phyloP scores from a whole-genome alignment of 768 basidiomycete species.

The Termitomyces sp. region DNA sequence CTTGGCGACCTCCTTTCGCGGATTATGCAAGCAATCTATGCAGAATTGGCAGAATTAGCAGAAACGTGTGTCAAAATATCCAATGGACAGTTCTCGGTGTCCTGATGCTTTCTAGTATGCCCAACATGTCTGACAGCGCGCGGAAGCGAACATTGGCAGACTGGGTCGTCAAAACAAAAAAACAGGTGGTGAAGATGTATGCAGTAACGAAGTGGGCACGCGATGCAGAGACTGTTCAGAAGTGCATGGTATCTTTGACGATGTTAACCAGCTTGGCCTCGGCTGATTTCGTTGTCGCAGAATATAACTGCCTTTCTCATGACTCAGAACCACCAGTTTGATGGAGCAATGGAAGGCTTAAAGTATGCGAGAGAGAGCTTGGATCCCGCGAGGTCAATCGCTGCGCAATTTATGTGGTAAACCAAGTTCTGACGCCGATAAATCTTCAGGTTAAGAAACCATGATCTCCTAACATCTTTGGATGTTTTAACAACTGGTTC shows the following conservation, averaged over 20 bases:
- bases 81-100: not conserved
- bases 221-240: constrained; percentile 80
- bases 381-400: constrained; percentile 69
- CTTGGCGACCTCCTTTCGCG: constrained; percentile 75
- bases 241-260: constrained; percentile 63
- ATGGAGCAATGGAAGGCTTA: constrained; percentile 59
- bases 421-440: not conserved
- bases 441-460: constrained; percentile 79
- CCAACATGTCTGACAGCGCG: constrained; percentile 77
- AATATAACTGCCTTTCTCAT: constrained; percentile 87
- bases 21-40: constrained; percentile 75
- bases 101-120: constrained; percentile 44
- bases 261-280: not conserved
- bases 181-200: constrained; percentile 86
- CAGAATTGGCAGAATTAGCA: constrained; percentile 76
- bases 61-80: constrained; percentile 71
- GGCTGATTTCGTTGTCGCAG: constrained; percentile 31
- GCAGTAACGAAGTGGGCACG: constrained; percentile 86
- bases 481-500: constrained; percentile 86
- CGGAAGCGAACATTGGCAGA: constrained; percentile 82
- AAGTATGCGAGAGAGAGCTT: constrained; percentile 65
- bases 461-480: constrained; percentile 88
- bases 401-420: not conserved
- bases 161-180: constrained; percentile 88
- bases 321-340: constrained; percentile 83